phyloP scores from a whole-genome alignment of 23 red algal species.

The Gracilaria gracilis region DNA sequence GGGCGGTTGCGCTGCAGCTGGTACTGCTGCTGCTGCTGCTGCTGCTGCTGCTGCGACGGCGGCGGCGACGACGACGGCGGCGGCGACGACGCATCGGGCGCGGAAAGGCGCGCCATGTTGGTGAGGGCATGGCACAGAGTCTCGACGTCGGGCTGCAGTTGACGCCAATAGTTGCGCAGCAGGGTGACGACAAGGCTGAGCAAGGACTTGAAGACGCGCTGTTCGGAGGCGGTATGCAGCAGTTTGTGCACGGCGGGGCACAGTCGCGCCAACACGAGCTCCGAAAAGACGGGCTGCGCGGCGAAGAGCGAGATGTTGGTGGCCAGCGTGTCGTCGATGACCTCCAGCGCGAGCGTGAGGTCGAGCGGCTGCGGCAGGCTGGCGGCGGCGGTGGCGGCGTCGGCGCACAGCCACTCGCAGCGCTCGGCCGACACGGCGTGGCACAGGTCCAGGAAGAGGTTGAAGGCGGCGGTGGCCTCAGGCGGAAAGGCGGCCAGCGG shows the following conservation, averaged over 20 bases:
- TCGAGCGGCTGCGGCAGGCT: neutral
- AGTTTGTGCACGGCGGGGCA: constrained; percentile 73
- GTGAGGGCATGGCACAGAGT: constrained; percentile 24
- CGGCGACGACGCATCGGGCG: too few species aligned
- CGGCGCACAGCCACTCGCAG: constrained; percentile 35
- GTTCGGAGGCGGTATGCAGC: constrained; percentile 36
- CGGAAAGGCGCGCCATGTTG: constrained; percentile 22
- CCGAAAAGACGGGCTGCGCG: constrained; percentile 55
- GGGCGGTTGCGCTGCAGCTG: neutral
- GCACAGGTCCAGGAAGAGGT: constrained; percentile 63
- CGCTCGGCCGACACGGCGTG: constrained; percentile 27
- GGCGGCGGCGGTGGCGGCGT: neutral
- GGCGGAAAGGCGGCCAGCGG: constrained; percentile 39
- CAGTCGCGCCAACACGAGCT: constrained; percentile 47
- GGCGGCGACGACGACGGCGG: too few species aligned
- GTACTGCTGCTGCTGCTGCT: too few species aligned
- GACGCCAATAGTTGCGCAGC: constrained; percentile 47
- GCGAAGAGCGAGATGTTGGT: constrained; percentile 60
- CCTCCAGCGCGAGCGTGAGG: constrained; percentile 60
- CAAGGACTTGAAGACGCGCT: constrained; percentile 33
- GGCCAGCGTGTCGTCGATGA: constrained; percentile 66
- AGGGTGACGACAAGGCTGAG: constrained; percentile 59
- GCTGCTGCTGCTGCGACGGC: too few species aligned
- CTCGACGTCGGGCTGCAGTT: constrained; percentile 46
- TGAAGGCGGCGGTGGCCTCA: constrained; percentile 47